Base-by-base conservation (phyloP, 73 alveolate genomes). In the Chromera velia region DNA sequence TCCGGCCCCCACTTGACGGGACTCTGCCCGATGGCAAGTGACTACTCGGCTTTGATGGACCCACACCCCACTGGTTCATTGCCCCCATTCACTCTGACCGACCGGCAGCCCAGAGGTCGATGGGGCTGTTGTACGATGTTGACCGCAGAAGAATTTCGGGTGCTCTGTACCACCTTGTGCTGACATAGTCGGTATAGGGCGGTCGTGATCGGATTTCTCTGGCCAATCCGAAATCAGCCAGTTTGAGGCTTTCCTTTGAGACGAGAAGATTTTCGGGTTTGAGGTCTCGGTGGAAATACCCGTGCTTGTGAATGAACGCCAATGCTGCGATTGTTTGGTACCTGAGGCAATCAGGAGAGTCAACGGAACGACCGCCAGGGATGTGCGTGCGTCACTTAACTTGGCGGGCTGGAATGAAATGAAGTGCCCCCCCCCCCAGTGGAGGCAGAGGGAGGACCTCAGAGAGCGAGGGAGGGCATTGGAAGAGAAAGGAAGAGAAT, bases 211-310 rank as follows among this genome's bases (percentile, higher is more conserved):
- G 85, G 72, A 95, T 94, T 72, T 97, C 99, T 81, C 98, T 90
- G n/a, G 99, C 99, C 76, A 96, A 85, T 48, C 99, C 99, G 90
- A 97, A 97, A 92, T 97, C 99, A 0, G 99, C 99, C 47, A 97
- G 90, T 84, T 97, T 97, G 72, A 95, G 96, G 45, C 94, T 92
- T 29, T 95, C 98, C 40, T 96, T 75, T 34, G 74, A 49, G 67
- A 90, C 90, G 79, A 94, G 82, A 78, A 87, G 91, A 92, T 90
- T 97, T 86, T 97, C 99, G 22, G 99, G 99, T 79, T 97, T 97
- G 77, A 95, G 76, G 88, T 95, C 99, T 79, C 98, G 87, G 88
- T 97, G 99, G 83, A 97, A 97, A 88, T 92, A 97, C 28, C 99
- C 99, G 86, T 97, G 98, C 88, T 97, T 97, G 86, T 97, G 99